Evolutionary conservation across 139 green algal species (phyloP).

Genomic region (Chlamydomonas sphaeroides): DNA sequence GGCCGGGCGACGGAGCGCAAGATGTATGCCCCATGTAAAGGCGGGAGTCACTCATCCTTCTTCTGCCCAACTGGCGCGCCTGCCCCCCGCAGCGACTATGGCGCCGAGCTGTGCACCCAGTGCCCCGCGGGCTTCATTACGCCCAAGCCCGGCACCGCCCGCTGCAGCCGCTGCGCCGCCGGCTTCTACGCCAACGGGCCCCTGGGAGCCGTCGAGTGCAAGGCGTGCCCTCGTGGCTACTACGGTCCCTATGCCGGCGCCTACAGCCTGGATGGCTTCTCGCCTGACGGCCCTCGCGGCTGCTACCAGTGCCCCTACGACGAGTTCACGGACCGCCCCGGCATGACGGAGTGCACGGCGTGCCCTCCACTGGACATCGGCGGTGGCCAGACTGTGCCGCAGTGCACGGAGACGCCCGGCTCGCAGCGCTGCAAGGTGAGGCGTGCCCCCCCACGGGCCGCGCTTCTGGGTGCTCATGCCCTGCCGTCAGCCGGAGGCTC

Average conservation of each 20-base stretch:
- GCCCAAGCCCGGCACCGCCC: neutral
- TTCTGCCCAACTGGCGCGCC: too few species aligned
- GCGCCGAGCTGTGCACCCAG: neutral
- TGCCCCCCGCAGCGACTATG: too few species aligned
- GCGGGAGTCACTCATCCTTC: too few species aligned
- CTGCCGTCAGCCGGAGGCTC: too few species aligned
- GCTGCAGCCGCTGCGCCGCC: neutral
- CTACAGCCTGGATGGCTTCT: neutral
- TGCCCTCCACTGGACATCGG: slow-evolving; percentile 7
- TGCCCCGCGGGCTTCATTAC: slow-evolving; percentile 12
- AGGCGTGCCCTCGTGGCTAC: slow-evolving; percentile 22
- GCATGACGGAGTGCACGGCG: slow-evolving; percentile 2
- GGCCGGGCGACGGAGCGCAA: too few species aligned
- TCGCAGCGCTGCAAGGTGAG: slow-evolving; percentile 35
- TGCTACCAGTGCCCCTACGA: slow-evolving; percentile 36
- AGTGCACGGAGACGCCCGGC: slow-evolving; percentile 21
- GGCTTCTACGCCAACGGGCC: slow-evolving; percentile 31
- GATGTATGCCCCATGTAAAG: too few species aligned
- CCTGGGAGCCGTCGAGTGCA: neutral
- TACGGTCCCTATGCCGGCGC: slow-evolving; percentile 7
- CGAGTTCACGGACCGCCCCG: slow-evolving; percentile 3
- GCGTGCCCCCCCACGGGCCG: too few species aligned
- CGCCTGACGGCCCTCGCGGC: slow-evolving; percentile 3
- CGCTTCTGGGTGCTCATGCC: too few species aligned
- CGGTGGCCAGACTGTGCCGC: neutral